Percentiles rank a stretch among this genome's conserved stretches.
These are phyloP conservation scores for Lepidium africanum DNA, from an alignment of 345 rosid genomes.

Conservation along the genomic window DNA sequence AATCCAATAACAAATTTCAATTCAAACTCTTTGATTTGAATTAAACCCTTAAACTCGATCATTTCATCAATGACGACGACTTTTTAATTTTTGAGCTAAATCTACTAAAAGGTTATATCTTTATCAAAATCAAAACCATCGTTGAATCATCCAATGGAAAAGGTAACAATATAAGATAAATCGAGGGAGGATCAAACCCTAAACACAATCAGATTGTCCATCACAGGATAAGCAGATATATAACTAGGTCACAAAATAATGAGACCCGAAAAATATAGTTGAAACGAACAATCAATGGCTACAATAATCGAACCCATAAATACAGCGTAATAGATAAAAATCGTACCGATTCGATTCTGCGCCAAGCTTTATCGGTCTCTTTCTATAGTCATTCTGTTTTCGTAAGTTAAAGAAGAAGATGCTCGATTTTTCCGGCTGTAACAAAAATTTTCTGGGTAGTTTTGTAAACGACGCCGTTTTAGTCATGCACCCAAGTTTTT, in stretches of 20 bases:
- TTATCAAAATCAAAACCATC: neutral
- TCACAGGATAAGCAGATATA: neutral
- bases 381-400: too few relatives aligned
- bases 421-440: too few relatives aligned
- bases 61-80: neutral
- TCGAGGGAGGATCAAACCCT: neutral
- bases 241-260: neutral
- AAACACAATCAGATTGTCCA: neutral
- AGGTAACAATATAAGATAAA: neutral
- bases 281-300: neutral
- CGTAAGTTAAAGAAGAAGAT: too few relatives aligned
- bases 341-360: neutral
- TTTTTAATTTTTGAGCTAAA: neutral
- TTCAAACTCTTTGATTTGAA: neutral
- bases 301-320: too few relatives aligned
- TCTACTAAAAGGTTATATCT: neutral
- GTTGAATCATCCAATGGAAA: neutral
- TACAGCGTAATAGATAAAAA: neutral
- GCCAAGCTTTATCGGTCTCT: neutral
- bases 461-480: too few relatives aligned
- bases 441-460: too few relatives aligned
- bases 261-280: neutral
- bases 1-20: neutral
- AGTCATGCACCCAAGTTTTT: too few relatives aligned
- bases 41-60: neutral